A percentile compares a stretch with the other conserved stretches of the same genome.
phyloP scores from a whole-genome alignment of 176 grass and related monocot genomes.

The Juncus effusus region DNA sequence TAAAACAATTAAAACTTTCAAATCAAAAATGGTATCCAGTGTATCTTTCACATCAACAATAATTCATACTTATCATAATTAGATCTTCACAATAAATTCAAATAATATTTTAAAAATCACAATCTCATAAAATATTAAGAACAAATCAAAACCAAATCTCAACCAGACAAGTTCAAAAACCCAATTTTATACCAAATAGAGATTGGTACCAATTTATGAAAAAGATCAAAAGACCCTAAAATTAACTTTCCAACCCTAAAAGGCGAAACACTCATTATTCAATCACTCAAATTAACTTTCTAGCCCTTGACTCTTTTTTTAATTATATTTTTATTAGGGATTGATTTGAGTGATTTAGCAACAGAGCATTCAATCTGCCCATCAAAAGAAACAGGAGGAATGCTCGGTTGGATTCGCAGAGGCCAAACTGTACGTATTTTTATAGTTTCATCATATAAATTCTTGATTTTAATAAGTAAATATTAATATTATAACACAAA shows the following conservation, averaged over 20 bases:
- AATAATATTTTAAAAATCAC: no score
- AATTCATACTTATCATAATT: no score
- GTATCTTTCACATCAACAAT: no score
- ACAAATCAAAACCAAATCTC: no score
- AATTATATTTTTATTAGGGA: conserved; percentile 34
- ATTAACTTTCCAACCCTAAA: background rate
- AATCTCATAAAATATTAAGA: no score
- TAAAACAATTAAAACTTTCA: no score
- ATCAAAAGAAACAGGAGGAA: conserved; percentile 95
- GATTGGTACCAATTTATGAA: no score
- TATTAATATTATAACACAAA: conserved; percentile 2
- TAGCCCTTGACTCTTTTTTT: background rate
- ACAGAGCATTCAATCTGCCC: conserved; percentile 82
- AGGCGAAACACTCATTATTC: background rate
- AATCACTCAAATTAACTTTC: background rate
- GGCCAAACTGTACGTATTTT: conserved; percentile 67
- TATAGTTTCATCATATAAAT: conserved; percentile 9
- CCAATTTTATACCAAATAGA: no score
- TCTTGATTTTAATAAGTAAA: background rate
- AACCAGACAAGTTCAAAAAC: no score
- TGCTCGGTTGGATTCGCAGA: conserved; percentile 92
- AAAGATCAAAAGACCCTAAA: no score
- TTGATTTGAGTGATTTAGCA: conserved; percentile 89
- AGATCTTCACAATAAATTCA: no score
- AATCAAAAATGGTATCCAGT: no score